phyloP scores from a whole-genome alignment of 2,329 filamentous ascomycete genomes.

The Dactylellina sp. region DNA sequence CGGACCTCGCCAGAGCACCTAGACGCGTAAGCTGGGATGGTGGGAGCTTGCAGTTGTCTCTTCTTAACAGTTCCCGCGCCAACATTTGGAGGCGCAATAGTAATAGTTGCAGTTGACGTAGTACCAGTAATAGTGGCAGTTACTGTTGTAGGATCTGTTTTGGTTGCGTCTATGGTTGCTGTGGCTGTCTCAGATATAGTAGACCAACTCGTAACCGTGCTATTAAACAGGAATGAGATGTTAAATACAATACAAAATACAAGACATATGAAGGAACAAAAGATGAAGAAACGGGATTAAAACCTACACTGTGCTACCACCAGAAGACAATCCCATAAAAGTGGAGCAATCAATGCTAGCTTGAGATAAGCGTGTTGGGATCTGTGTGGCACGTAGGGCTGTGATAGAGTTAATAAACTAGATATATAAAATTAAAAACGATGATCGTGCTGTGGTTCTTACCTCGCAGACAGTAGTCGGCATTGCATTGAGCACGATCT shows the following conservation, averaged over 20 bases:
- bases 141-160: neutral
- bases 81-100: too few relatives aligned
- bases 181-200: constrained; percentile 16
- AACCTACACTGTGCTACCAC: constrained; percentile 3
- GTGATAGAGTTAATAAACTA: neutral
- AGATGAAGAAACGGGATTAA: too few relatives aligned
- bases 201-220: neutral
- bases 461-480: constrained; percentile 25
- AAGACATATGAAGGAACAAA: too few relatives aligned
- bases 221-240: too few relatives aligned
- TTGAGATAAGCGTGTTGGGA: constrained; percentile 11
- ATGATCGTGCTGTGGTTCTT: neutral
- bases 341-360: constrained; percentile 12
- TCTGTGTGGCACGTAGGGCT: constrained; percentile 10
- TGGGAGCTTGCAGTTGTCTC: constrained; percentile 9
- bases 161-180: neutral
- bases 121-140: neutral
- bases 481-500: constrained; percentile 7
- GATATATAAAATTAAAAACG: neutral
- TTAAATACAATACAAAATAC: too few relatives aligned
- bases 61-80: too few relatives aligned
- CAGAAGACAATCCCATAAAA: neutral
- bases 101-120: neutral
- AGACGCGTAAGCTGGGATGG: constrained; percentile 59
- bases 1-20: constrained; percentile 57